A percentile compares a stretch with the other conserved stretches of the same genome.
Conservation (phyloP, 352 stramenopile species). For the Globisporangium irregulare region DNA sequence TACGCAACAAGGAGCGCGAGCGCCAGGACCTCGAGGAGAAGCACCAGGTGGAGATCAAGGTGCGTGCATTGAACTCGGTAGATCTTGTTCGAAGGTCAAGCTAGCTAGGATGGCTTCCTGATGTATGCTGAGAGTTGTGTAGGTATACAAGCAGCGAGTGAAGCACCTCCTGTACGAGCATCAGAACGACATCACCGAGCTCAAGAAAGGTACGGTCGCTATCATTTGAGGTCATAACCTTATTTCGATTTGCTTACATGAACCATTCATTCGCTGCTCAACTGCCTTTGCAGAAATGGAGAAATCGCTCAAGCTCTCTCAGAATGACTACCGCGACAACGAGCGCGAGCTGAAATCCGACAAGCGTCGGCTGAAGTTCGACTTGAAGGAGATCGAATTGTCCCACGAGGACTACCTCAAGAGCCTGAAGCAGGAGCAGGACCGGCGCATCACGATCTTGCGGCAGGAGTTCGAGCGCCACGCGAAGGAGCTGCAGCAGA, state of each 20-base stretch:
- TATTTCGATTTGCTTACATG: too few species aligned
- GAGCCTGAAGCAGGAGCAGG: conserved; percentile 90
- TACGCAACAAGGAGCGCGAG: conserved; percentile 94
- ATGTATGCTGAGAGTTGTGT: not conserved
- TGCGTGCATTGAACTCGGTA: conserved; percentile 7
- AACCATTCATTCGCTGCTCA: too few species aligned
- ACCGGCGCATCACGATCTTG: conserved; percentile 89
- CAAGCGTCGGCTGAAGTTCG: conserved; percentile 84
- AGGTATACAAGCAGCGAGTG: conserved; percentile 95
- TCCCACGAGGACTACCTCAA: conserved; percentile 92
- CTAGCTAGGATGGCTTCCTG: not conserved
- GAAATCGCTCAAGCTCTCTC: conserved; percentile 83
- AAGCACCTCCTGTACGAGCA: conserved; percentile 96
- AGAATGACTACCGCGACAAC: conserved; percentile 88
- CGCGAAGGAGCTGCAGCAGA: conserved; percentile 89
- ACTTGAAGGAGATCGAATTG: conserved; percentile 91
- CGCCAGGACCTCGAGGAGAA: conserved; percentile 95
- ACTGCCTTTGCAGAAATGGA: conserved; percentile 57
- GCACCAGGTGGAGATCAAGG: conserved; percentile 95
- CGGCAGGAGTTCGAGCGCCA: conserved; percentile 91
- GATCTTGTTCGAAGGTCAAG: too few species aligned
- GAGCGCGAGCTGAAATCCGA: conserved; percentile 90
- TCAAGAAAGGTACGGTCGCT: conserved; percentile 54
- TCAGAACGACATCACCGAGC: conserved; percentile 90
- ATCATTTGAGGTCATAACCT: too few species aligned